phyloP scores from a whole-genome alignment of 352 stramenopile species.

The Phytopythium aichiense region DNA sequence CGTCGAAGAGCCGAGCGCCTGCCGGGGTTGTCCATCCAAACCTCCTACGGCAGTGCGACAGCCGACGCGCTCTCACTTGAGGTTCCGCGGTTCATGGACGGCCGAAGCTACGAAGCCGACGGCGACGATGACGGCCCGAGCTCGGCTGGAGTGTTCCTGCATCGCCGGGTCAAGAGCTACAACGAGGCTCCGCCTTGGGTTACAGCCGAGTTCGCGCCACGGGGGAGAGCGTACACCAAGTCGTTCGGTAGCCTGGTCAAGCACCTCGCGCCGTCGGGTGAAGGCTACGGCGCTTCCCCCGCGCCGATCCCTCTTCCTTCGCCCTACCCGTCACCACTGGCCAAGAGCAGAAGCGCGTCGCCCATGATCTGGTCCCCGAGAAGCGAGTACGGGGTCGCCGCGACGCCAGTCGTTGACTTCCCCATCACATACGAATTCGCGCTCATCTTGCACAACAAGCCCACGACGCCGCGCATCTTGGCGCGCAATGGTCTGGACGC shows the following conservation, averaged over 20 bases:
- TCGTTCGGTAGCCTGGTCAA: conserved; percentile 78
- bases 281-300: conserved; percentile 16
- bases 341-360: conserved; percentile 33
- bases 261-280: conserved; percentile 54
- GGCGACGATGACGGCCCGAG: conserved; percentile 10
- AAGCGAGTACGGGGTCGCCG: conserved; percentile 34
- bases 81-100: conserved; percentile 15
- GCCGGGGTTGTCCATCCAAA: conserved; percentile 19
- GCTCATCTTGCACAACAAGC: conserved; percentile 80
- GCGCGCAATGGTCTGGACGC: conserved; percentile 71
- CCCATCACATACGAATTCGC: conserved; percentile 85
- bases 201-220: conserved; percentile 20
- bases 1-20: conserved; percentile 3
- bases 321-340: conserved; percentile 36
- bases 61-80: conserved; percentile 46
- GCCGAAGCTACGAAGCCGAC: conserved; percentile 18
- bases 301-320: conserved; percentile 22
- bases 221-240: conserved; percentile 70
- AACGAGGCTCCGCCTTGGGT: conserved; percentile 25
- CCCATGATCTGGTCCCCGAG: conserved; percentile 75
- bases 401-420: conserved; percentile 35
- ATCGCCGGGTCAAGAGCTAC: conserved; percentile 56
- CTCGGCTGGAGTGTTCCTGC: conserved; percentile 11
- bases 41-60: conserved; percentile 21
- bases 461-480: conserved; percentile 67